phyloP scores from a whole-genome alignment of 2,329 filamentous ascomycete species.

The Aspergillus ochraceoroseus region DNA sequence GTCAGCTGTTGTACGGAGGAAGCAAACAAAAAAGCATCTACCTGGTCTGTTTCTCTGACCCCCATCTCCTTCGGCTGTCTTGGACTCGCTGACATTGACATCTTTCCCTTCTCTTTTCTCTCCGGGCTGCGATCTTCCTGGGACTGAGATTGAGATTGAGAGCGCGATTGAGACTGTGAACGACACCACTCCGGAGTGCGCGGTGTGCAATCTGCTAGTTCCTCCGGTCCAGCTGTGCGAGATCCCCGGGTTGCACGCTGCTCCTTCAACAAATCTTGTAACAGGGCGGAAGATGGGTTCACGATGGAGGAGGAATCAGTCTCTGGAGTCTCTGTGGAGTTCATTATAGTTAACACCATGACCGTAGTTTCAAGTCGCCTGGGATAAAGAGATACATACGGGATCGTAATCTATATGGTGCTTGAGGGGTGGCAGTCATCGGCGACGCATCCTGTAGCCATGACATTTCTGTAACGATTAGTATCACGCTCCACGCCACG shows the following conservation, averaged over 20 bases:
- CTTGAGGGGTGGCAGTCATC: conserved; percentile 19
- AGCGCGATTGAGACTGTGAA: conserved; percentile 15
- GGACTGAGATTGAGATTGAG: conserved; percentile 15
- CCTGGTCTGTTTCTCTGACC: conserved; percentile 42
- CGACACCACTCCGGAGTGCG: conserved; percentile 26
- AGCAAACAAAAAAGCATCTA: conserved; percentile 19
- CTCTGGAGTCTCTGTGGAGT: conserved; percentile 34
- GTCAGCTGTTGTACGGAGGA: conserved; percentile 16
- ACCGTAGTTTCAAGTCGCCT: too few species aligned
- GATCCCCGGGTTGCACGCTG: conserved; percentile 38
- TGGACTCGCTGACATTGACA: conserved; percentile 28
- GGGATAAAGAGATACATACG: conserved; percentile 19
- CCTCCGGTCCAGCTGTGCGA: conserved; percentile 24
- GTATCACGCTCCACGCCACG: conserved; percentile 1
- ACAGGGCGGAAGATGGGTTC: conserved; percentile 38
- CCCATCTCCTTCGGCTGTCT: conserved; percentile 41
- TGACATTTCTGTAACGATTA: conserved; percentile 25
- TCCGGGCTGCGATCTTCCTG: conserved; percentile 35
- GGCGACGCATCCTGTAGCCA: conserved; percentile 32
- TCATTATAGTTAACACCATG: too few species aligned
- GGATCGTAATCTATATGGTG: conserved; percentile 22
- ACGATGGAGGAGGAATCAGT: conserved; percentile 31
- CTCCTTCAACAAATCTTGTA: conserved; percentile 42
- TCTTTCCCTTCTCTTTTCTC: conserved; percentile 32
- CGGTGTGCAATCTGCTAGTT: conserved; percentile 22